These are phyloP conservation scores for Phytophthora multivora DNA, from an alignment of 352 stramenopile species.

Conservation along the genomic window DNA sequence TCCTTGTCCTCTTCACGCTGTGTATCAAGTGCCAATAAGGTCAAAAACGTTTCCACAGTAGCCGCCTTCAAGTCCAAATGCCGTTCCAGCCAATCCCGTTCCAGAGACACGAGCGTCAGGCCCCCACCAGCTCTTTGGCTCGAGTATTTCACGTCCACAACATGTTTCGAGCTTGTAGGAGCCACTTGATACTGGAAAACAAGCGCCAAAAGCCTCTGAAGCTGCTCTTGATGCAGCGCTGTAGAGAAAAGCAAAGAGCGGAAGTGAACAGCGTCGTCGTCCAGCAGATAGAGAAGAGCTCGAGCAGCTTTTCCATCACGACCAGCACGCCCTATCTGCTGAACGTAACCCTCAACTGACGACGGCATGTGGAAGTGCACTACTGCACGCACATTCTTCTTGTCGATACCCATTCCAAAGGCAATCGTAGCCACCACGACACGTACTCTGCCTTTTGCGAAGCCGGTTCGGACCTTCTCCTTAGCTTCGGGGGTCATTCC, in stretches of 20 bases:
- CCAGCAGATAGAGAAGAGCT: conserved; percentile 65
- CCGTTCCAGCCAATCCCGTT: conserved; percentile 63
- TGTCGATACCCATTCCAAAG: conserved; percentile 99
- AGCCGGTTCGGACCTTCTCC: conserved; percentile 82
- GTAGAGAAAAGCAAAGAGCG: conserved; percentile 78
- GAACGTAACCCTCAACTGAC: conserved; percentile 98
- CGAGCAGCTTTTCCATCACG: conserved; percentile 90
- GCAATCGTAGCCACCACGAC: conserved; percentile 97
- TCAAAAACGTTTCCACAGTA: conserved; percentile 82
- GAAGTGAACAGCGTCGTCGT: conserved; percentile 72
- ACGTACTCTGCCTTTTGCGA: conserved; percentile 86
- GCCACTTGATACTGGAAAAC: conserved; percentile 35
- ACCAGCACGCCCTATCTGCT: conserved; percentile 96
- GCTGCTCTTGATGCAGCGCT: conserved; percentile 57
- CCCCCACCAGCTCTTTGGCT: conserved; percentile 13
- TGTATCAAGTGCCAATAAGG: conserved; percentile 50
- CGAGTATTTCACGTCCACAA: conserved; percentile 33
- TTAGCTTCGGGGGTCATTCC: conserved; percentile 86
- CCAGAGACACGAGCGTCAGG: conserved; percentile 46
- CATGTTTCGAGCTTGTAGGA: conserved; percentile 15
- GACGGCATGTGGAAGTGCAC: conserved; percentile 97
- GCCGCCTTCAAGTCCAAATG: conserved; percentile 75
- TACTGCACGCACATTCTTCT: conserved; percentile 96
- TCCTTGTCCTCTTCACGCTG: conserved; percentile 12
- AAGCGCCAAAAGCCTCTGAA: conserved; percentile 48